Conservation (phyloP, 2,329 filamentous ascomycete species). For the Phyllosticta paracitricarpa region DNA sequence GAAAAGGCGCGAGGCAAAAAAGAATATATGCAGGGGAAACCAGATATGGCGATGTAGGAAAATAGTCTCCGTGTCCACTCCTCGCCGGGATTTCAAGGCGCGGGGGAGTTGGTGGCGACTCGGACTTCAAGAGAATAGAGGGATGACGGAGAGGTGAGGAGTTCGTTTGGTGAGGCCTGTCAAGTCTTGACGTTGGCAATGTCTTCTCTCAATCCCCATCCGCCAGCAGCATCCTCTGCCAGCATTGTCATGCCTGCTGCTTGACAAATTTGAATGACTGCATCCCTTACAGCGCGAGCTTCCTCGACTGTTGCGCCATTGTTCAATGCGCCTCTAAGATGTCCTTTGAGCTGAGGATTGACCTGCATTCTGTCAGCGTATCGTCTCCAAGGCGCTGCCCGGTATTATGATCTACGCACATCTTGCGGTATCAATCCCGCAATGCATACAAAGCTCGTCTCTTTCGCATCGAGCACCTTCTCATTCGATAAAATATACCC, state of each 20-base stretch:
- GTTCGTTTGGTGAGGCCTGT: neutral
- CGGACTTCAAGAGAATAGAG: neutral
- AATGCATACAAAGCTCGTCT: conserved; percentile 44
- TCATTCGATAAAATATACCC: conserved; percentile 41
- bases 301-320: conserved; percentile 40
- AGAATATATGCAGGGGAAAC: neutral
- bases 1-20: neutral
- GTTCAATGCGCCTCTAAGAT: conserved; percentile 42
- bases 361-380: conserved; percentile 24
- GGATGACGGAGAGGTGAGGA: neutral
- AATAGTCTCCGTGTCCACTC: neutral
- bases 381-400: neutral
- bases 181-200: conserved; percentile 30
- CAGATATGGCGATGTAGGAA: neutral
- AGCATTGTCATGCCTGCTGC: conserved; percentile 38
- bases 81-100: neutral
- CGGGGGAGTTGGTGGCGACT: neutral
- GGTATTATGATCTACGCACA: conserved; percentile 22
- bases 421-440: conserved; percentile 44
- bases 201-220: conserved; percentile 40
- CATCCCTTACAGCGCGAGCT: conserved; percentile 39
- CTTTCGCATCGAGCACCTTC: conserved; percentile 33
- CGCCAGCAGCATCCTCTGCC: conserved; percentile 22
- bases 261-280: conserved; percentile 38
- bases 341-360: conserved; percentile 45